A percentile compares a stretch with the other conserved stretches of the same genome.
Evolutionary conservation across 73 alveolate species (phyloP).

Genomic region (Paraurostyla sp.): DNA sequence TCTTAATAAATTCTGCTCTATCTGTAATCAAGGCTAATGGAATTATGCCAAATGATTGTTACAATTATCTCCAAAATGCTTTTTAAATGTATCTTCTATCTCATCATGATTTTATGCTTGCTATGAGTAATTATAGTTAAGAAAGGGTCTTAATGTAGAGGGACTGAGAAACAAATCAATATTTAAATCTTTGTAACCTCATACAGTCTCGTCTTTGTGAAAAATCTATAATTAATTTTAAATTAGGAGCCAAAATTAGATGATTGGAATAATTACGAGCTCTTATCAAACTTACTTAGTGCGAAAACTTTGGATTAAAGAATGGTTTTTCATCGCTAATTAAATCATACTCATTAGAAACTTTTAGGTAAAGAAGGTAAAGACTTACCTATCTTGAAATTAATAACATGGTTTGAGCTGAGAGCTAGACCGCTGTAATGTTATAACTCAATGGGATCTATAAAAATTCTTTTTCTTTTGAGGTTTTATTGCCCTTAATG

Average conservation of each 20-base stretch:
- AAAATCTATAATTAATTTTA: slow-evolving; percentile 54
- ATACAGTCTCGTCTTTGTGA: slow-evolving; percentile 55
- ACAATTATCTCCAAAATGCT: slow-evolving; percentile 56
- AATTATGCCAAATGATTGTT: not conserved
- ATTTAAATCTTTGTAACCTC: slow-evolving; percentile 35
- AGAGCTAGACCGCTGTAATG: slow-evolving; percentile 13
- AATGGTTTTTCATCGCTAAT: not conserved
- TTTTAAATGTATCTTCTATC: not conserved
- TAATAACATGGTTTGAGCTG: slow-evolving; percentile 47
- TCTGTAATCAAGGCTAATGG: not conserved
- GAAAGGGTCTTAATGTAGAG: slow-evolving; percentile 48
- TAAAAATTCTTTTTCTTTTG: slow-evolving; percentile 23
- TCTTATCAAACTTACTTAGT: slow-evolving; percentile 8
- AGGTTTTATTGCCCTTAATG: not conserved
- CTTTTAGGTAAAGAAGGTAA: not conserved
- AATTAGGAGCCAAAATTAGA: not conserved
- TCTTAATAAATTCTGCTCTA: slow-evolving; percentile 10
- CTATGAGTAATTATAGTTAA: not conserved
- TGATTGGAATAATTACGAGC: not conserved
- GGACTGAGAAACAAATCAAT: slow-evolving; percentile 49
- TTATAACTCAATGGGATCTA: slow-evolving; percentile 32
- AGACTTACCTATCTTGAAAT: slow-evolving; percentile 46
- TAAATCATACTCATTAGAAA: slow-evolving; percentile 26
- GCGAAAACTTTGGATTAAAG: slow-evolving; percentile 53
- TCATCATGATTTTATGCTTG: slow-evolving; percentile 29